These are phyloP conservation scores for Petunia axillaris DNA, from an alignment of 257 asterid genomes.

Conservation along the genomic window DNA sequence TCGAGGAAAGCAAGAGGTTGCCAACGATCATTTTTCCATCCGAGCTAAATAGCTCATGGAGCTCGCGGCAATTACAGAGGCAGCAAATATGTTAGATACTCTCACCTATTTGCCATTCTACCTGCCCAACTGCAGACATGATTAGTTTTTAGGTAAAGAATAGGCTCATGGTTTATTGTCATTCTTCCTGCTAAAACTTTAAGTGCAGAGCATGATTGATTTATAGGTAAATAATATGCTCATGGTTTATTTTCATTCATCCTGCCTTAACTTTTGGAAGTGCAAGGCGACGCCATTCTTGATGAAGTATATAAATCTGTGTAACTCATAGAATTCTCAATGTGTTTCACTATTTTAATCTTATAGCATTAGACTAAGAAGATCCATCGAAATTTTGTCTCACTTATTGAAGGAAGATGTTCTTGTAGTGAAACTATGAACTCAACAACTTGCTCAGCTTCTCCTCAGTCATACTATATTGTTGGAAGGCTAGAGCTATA, in stretches of 20 bases:
- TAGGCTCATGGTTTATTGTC: too few relatives aligned
- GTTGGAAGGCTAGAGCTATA: too few relatives aligned
- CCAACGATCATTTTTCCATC: slow-evolving; percentile 86
- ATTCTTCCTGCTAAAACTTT: background rate
- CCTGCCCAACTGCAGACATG: slow-evolving; percentile 31
- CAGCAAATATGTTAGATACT: slow-evolving; percentile 45
- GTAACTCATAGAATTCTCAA: too few relatives aligned
- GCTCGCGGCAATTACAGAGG: slow-evolving; percentile 77
- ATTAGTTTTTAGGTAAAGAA: too few relatives aligned
- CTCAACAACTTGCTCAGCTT: too few relatives aligned
- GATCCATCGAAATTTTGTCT: too few relatives aligned
- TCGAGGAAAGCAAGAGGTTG: slow-evolving; percentile 86
- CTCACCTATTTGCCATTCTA: slow-evolving; percentile 24
- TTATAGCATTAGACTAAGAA: too few relatives aligned
- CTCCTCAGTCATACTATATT: too few relatives aligned
- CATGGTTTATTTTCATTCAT: background rate
- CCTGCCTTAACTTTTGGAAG: slow-evolving; percentile 6
- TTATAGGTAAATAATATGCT: background rate
- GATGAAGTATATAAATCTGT: background rate
- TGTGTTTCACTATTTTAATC: too few relatives aligned
- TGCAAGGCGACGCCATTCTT: background rate
- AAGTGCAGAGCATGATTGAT: background rate
- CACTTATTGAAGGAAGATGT: too few relatives aligned
- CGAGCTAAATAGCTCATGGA: slow-evolving; percentile 68
- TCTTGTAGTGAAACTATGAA: too few relatives aligned